A percentile compares a stretch with the other conserved stretches of the same genome.
phyloP scores from a whole-genome alignment of 148 eudicot genomes.

The Hydrangea macrophylla region DNA sequence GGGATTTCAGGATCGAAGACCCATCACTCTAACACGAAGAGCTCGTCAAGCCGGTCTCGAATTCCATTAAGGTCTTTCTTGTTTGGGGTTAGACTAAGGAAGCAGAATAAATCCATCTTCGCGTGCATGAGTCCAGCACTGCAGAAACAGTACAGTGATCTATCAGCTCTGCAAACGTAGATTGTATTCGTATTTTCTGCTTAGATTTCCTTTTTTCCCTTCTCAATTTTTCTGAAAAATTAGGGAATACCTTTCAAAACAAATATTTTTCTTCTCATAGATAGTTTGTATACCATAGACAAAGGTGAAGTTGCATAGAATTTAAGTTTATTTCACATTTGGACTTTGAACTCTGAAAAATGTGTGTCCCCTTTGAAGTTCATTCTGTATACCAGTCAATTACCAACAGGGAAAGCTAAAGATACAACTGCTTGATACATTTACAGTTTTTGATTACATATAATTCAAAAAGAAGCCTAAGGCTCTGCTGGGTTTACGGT shows the following conservation, averaged over 20 bases:
- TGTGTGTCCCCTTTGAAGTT: too few species aligned
- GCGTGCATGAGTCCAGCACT: conserved; percentile 48
- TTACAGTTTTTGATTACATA: too few species aligned
- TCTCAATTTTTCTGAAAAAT: too few species aligned
- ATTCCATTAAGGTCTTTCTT: conserved; percentile 66
- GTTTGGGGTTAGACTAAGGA: conserved; percentile 65
- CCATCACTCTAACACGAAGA: conserved; percentile 18
- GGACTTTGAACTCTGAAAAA: too few species aligned
- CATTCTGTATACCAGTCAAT: too few species aligned
- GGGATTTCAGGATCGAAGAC: conserved; percentile 29
- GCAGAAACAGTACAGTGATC: conserved; percentile 36
- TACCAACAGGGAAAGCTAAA: too few species aligned
- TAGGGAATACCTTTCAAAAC: not conserved
- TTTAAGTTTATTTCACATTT: too few species aligned
- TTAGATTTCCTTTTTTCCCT: not conserved
- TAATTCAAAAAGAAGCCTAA: too few species aligned
- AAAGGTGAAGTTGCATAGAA: not conserved
- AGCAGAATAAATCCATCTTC: conserved; percentile 50
- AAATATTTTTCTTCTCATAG: not conserved
- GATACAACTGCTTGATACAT: too few species aligned
- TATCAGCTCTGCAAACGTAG: conserved; percentile 11
- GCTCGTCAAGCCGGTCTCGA: conserved; percentile 36
- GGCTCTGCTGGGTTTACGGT: too few species aligned
- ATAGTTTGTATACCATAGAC: not conserved
- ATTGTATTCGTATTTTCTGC: conserved; percentile 1